Conservation (phyloP, 2,329 filamentous ascomycete genomes). For the Colletotrichum incanum region DNA sequence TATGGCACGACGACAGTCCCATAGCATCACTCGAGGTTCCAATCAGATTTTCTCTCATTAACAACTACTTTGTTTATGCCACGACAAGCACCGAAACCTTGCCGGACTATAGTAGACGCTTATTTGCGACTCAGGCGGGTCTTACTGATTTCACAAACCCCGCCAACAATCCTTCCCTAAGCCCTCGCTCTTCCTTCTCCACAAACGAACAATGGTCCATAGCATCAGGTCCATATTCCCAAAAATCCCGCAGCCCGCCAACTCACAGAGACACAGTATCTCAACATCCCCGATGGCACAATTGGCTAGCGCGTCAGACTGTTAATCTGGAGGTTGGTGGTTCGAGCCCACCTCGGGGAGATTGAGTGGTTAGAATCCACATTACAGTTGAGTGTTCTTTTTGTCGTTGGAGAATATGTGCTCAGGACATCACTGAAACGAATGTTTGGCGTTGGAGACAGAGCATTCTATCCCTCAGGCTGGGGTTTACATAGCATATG, state of each 20-base stretch:
- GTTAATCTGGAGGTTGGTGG: slow-evolving; percentile 43
- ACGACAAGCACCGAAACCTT: neutral
- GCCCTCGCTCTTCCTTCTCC: slow-evolving; percentile 5
- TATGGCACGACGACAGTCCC: rapidly evolving
- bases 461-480: too few relatives aligned
- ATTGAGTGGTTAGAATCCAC: slow-evolving; percentile 30
- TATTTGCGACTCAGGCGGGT: neutral
- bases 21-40: neutral
- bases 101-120: neutral
- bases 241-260: neutral
- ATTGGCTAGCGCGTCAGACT: slow-evolving; percentile 43
- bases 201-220: neutral
- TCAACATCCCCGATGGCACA: slow-evolving; percentile 43
- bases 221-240: slow-evolving; percentile 21
- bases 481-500: too few relatives aligned
- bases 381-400: neutral
- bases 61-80: neutral
- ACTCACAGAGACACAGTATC: neutral
- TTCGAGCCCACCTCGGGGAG: slow-evolving; percentile 43
- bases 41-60: neutral
- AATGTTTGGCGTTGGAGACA: too few relatives aligned
- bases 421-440: neutral
- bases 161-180: neutral
- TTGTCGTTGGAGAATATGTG: neutral
- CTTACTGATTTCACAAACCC: too few relatives aligned